Base-by-base conservation (phyloP, 768 basidiomycete species). In the Calocera viscosa region DNA sequence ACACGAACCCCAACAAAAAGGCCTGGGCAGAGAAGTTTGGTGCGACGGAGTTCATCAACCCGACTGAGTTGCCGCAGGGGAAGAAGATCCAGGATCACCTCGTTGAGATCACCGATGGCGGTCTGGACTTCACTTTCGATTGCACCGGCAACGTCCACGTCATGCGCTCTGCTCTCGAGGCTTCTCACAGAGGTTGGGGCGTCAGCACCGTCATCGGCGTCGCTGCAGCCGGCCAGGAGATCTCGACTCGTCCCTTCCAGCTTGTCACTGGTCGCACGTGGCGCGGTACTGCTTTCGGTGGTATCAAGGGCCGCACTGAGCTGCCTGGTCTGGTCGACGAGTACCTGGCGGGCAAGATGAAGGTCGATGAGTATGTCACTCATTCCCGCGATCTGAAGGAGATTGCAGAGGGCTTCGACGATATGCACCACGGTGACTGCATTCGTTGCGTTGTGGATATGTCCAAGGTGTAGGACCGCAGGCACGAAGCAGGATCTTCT, bases 151-250 rank as follows among this genome's bases (percentile, higher is more conserved):
- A 96, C 74, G 84, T 85, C 53, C 68, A 92, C 32, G 93, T 95
- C 69, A 97, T 96, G 94, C 86, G 94, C 68, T 80, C 87, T 63
- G 96, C 96, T 28, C 84, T 99, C 60, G 96, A 99, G 78, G 90
- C 94, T n/a, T 97, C 94, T 77, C 96, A 99, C 78, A 98, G 98
- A 75, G 96, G 96, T 16, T 99, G 96, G 96, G 96, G 96, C 71
- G 88, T 97, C 47, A 91, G 87, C 67, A 97, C 91, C 66, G 75
- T 99, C 70, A 97, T 99, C 68, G 95, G 95, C 68, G 96, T 99
- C 43, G 96, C 96, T 2, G 93, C 94, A 26, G 93, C 96, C 22
- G 96, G 96, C 7, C 87, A 96, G 73, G 96, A 98, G 77, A 93
- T 94, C 69, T 83, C 88, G 12, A 94, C 93, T 40, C 81, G 93